These are phyloP conservation scores for Penicillium frequentans DNA, from an alignment of 2,329 filamentous ascomycete species.

Conservation along the genomic window DNA sequence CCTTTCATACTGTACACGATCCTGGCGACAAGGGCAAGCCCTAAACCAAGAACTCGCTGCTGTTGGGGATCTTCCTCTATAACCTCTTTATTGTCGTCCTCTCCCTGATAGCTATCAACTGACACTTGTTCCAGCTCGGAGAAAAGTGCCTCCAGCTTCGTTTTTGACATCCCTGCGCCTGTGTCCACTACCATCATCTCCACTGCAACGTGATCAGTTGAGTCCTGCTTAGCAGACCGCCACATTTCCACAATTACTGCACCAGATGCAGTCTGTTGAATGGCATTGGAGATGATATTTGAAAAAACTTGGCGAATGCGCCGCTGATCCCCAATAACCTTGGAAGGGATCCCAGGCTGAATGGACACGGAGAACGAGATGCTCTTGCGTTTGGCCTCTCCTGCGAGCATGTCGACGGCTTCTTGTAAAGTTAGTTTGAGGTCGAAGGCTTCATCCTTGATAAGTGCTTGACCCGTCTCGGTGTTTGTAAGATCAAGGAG, in stretches of 20 bases:
- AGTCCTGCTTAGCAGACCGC: conserved; percentile 46
- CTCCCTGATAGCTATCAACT: conserved; percentile 48
- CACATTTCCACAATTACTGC: conserved; percentile 70
- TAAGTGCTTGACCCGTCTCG: conserved; percentile 74
- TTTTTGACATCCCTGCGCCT: conserved; percentile 62
- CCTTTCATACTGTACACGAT: conserved; percentile 90
- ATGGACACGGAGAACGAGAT: conserved; percentile 69
- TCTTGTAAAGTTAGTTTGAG: conserved; percentile 70
- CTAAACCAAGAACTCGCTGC: conserved; percentile 68
- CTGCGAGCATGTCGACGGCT: conserved; percentile 70
- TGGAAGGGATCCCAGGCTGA: conserved; percentile 65
- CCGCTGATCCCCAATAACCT: conserved; percentile 76
- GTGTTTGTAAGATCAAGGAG: conserved; percentile 84
- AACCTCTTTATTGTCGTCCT: conserved; percentile 31
- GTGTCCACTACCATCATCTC: conserved; percentile 77
- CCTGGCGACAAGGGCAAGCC: conserved; percentile 82
- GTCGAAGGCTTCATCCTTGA: conserved; percentile 80
- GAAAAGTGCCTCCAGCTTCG: conserved; percentile 61
- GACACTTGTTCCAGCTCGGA: conserved; percentile 67
- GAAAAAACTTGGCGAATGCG: conserved; percentile 79
- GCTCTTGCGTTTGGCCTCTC: conserved; percentile 73
- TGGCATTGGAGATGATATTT: conserved; percentile 81
- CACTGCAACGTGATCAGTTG: conserved; percentile 60
- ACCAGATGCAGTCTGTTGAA: conserved; percentile 72
- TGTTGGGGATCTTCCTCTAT: conserved; percentile 19